Evolutionary conservation across 2,329 filamentous ascomycete species (phyloP), one percentile per base, ranked within the genome.

Genomic region (Monilinia fructicola): DNA sequence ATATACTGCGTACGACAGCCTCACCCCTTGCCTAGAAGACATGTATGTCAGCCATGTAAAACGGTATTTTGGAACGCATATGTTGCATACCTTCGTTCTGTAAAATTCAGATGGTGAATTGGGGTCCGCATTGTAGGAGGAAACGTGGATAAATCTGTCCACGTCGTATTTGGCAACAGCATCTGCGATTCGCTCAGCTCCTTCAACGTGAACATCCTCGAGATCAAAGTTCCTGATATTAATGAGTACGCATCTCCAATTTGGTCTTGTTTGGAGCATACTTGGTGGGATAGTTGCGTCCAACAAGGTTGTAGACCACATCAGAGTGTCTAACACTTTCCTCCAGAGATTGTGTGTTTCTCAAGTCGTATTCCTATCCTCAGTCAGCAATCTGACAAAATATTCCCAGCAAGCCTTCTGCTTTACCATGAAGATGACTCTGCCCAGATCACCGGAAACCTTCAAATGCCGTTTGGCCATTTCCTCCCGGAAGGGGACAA

Each of bases 381-480:
- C 12, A 50, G 9, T 66, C 18, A 66, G 64, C 38, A 42, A 35
- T 1, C 12, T 44, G 11, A n/a, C 46, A 11, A 59, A 18, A 65
- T 31, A 68, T 23, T 18, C 10, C 1, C 26, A 9, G 9, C 6
- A 21, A 23, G 3, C 5, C 31, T 10, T 46, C 26, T 40, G 54
- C 28, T 63, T 44, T 73, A 93, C 91, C 74, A 96, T 84, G 79
- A 99, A 98, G 74, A 90, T 83, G 66, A 99, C 86, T 74, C 92
- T 87, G 70, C 95, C 95, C 69, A 99, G 84, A 80, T 99, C 95
- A 80, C 95, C 95, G n/a, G 92, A 85, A 67, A 97, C 88, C 82
- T 98, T 98, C 76, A 99, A 83, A 82, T 98, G 94, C 74, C 95
- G 90, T 85, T 98, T 98, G 74, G 90, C 84, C 93, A 97, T 98